Percentiles rank a stretch among this genome's conserved stretches.
Conservation (phyloP, 768 basidiomycete species). For the Macrolepiota fuliginosa region DNA sequence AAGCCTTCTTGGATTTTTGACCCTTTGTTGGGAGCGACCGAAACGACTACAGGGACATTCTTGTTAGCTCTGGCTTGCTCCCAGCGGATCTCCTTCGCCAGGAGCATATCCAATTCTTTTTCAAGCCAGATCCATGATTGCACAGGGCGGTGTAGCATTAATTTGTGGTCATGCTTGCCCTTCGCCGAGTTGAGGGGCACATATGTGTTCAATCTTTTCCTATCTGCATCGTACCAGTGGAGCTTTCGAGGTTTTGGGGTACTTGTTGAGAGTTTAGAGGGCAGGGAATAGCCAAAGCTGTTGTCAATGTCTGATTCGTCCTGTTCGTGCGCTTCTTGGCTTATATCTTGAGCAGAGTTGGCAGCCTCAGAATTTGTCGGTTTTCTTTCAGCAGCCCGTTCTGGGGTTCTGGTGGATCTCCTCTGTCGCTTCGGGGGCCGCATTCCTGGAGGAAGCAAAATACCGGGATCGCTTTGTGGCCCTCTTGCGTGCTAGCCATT, state of each 20-base stretch:
- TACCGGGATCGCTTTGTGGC: background rate
- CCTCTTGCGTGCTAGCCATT: too few relatives aligned
- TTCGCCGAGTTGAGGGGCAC: conserved; percentile 11
- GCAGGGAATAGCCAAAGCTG: too few relatives aligned
- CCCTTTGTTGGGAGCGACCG: background rate
- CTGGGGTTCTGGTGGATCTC: background rate
- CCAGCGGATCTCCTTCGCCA: background rate
- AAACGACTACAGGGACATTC: background rate
- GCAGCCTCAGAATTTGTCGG: background rate
- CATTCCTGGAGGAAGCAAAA: background rate
- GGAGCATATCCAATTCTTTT: background rate
- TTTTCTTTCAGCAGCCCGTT: background rate
- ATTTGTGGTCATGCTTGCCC: background rate
- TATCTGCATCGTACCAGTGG: conserved; percentile 13
- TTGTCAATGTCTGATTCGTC: background rate
- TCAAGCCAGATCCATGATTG: conserved; percentile 2
- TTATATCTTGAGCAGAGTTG: background rate
- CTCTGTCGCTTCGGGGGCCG: background rate
- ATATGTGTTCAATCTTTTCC: conserved; percentile 14
- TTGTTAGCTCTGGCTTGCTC: background rate
- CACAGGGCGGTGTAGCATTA: conserved; percentile 9
- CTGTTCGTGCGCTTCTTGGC: background rate
- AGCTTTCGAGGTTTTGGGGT: background rate
- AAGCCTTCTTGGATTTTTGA: background rate
- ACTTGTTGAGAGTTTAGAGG: background rate